Evolutionary conservation across 352 stramenopile genomes (phyloP).

Genomic region (Globisporangium echinulatum): DNA sequence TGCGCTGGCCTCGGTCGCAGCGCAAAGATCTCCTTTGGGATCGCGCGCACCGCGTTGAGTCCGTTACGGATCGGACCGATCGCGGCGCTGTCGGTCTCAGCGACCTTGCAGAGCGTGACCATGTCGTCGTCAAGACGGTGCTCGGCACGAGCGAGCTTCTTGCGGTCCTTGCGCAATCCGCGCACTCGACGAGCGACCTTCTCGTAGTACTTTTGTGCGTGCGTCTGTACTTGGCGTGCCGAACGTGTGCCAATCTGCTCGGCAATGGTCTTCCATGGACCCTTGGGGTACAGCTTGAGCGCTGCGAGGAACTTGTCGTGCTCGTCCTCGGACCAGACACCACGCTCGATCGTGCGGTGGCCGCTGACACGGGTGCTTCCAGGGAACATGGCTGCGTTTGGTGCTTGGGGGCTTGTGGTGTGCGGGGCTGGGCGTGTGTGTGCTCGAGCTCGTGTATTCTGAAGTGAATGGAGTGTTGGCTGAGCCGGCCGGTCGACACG

Average conservation of each 20-base stretch:
- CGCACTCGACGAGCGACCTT: constrained; percentile 59
- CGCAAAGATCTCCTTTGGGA: constrained; percentile 9
- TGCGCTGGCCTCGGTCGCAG: background rate
- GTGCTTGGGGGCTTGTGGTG: background rate
- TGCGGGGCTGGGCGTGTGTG: background rate
- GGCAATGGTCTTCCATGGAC: constrained; percentile 24
- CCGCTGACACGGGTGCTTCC: background rate
- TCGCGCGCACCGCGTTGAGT: constrained; percentile 9
- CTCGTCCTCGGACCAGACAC: constrained; percentile 30
- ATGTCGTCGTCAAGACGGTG: constrained; percentile 51
- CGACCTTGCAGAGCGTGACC: constrained; percentile 16
- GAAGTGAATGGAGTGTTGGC: constrained; percentile 2
- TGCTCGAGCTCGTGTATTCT: constrained; percentile 8
- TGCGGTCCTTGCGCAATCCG: constrained; percentile 54
- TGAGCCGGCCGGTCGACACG: background rate
- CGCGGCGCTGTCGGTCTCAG: constrained; percentile 3
- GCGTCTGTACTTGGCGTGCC: constrained; percentile 56
- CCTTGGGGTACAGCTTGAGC: constrained; percentile 18
- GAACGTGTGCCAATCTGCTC: constrained; percentile 26
- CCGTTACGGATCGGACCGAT: constrained; percentile 12
- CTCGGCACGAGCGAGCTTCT: constrained; percentile 39
- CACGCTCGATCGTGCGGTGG: constrained; percentile 12
- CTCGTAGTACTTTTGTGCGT: constrained; percentile 56
- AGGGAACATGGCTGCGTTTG: background rate
- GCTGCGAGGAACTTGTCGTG: constrained; percentile 24